Conservation (phyloP, 1,284 basidiomycete species). For the Ustilago sp. region DNA sequence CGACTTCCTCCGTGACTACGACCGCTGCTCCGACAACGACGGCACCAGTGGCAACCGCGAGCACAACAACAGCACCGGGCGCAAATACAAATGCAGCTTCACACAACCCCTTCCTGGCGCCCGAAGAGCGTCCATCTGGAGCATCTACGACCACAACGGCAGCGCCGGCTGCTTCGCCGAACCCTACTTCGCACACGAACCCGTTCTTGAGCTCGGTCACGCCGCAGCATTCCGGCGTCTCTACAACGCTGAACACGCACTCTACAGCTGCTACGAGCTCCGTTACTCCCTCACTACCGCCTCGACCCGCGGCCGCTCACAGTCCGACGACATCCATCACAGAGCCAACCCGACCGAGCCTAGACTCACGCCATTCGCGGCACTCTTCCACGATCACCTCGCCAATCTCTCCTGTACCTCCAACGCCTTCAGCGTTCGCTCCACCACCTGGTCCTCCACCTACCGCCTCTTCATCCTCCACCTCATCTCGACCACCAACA, state of each 20-base stretch:
- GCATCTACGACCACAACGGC: neutral
- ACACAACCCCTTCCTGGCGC: slow-evolving; percentile 34
- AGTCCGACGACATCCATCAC: slow-evolving; percentile 1
- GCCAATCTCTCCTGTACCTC: slow-evolving; percentile 4
- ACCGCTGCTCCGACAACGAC: neutral
- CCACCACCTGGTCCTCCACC: slow-evolving; percentile 27
- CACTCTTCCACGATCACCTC: slow-evolving; percentile 18
- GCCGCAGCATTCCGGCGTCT: slow-evolving; percentile 14
- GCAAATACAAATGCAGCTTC: neutral
- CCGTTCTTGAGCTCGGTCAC: slow-evolving; percentile 22
- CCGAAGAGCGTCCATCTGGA: slow-evolving; percentile 14
- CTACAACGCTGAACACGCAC: neutral
- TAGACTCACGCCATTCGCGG: slow-evolving; percentile 36
- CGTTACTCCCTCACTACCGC: slow-evolving; percentile 24
- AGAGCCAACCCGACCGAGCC: slow-evolving; percentile 23
- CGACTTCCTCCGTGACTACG: neutral
- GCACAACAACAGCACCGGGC: neutral
- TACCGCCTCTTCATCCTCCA: slow-evolving; percentile 10
- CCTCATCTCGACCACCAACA: slow-evolving; percentile 10
- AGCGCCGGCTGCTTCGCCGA: neutral
- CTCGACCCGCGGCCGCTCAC: slow-evolving; percentile 17
- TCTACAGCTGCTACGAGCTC: neutral
- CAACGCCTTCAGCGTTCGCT: slow-evolving; percentile 21
- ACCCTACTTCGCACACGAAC: slow-evolving; percentile 19
- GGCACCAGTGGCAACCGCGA: neutral